Evolutionary conservation across 495 filamentous ascomycete species (phyloP).

Genomic region (Barbatosphaeria neglecta): DNA sequence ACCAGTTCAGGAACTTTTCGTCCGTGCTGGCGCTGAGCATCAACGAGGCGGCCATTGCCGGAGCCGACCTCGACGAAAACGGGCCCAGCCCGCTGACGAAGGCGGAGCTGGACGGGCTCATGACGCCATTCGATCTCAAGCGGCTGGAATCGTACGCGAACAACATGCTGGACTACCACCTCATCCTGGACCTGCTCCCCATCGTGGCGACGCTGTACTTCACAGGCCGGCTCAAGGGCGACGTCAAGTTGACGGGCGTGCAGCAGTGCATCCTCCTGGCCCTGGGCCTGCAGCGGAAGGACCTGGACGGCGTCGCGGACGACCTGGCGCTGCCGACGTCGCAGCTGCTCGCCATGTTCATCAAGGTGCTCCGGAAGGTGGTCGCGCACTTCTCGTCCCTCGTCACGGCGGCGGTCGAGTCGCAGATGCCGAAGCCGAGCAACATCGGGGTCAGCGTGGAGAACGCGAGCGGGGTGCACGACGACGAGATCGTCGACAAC

Average conservation of each 20-base stretch:
- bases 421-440: constrained; percentile 51
- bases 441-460: constrained; percentile 40
- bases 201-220: constrained; percentile 73
- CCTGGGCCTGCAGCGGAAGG: constrained; percentile 81
- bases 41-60: constrained; percentile 69
- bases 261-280: constrained; percentile 80
- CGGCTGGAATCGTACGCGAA: constrained; percentile 89
- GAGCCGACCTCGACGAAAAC: constrained; percentile 50
- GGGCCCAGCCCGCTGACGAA: constrained; percentile 49
- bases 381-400: constrained; percentile 61
- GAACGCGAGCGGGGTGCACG: constrained; percentile 41
- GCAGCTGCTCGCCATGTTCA: constrained; percentile 90
- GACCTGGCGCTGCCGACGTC: constrained; percentile 63
- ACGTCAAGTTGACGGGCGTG: constrained; percentile 60
- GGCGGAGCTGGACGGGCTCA: constrained; percentile 53
- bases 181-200: constrained; percentile 89
- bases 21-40: constrained; percentile 74
- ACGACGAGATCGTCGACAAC: constrained; percentile 50
- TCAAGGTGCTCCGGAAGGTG: constrained; percentile 86
- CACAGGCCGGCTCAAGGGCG: constrained; percentile 52
- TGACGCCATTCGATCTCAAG: constrained; percentile 91
- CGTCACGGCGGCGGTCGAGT: constrained; percentile 61
- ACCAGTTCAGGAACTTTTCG: constrained; percentile 81
- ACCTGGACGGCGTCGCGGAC: constrained; percentile 65
- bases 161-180: constrained; percentile 94